Evolutionary conservation across 352 stramenopile genomes (phyloP), one percentile per base, ranked within the genome.

Genomic region (Pythium aphanidermatum): DNA sequence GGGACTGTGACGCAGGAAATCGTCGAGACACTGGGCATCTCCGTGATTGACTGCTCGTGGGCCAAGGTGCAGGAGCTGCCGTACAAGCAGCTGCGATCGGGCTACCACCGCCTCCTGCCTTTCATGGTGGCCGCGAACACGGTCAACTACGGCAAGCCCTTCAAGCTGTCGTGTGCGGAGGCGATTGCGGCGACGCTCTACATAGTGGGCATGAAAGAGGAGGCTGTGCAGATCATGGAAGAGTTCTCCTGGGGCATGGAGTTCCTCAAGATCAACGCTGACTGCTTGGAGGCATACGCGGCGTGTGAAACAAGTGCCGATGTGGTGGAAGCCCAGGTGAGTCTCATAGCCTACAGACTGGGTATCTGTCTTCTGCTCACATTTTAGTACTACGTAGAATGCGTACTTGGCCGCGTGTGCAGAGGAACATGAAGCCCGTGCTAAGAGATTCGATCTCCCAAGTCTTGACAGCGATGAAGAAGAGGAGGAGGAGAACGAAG

Each of bases 31-130:
- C 69, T 88, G 20, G 95, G 95, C 43, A 88, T 98, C 47, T 96
- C 87, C 20, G 91, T 96, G 20, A 98, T 99, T 58, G 95, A 98
- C 65, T 99, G 96, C 67, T 98, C 90, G n/a, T 99, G 96, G 96
- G 94, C 93, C 27, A 81, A 96, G 40, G 70, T 98, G 17, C 82
- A 96, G 53, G 95, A 98, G 61, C 84, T 99, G 33, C 95, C 95
- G 11, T 98, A 98, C 61, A 72, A 87, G 30, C 86, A 98, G 62
- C 84, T 99, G 65, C 83, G 89, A 34, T 88, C 84, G 13, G 91
- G 92, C 20, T 74, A 96, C 57, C 95, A 98, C 65, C 92, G 97
- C 17, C 68, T 99, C 19, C 70, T 99, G 23, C 97, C 97, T 14
- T 98, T 98, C 58, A 75, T 99, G 19, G 93, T 99, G 21, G 97